These are phyloP conservation scores for Penicillium steckii DNA, from an alignment of 495 filamentous ascomycete species.

Conservation along the genomic window DNA sequence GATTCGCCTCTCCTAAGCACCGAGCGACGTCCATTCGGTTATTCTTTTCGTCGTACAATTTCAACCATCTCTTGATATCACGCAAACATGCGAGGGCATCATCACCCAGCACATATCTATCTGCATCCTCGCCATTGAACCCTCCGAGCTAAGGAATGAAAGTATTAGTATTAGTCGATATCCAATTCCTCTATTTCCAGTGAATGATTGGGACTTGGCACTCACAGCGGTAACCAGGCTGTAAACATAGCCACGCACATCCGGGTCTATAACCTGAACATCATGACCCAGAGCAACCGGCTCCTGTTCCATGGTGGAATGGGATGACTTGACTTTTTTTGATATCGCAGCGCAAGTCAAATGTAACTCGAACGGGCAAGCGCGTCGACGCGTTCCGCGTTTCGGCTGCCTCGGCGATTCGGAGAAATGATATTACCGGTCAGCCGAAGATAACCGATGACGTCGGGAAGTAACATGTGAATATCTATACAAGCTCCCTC, in stretches of 20 bases:
- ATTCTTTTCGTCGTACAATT: slow-evolving; percentile 88
- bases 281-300: slow-evolving; percentile 33
- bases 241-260: slow-evolving; percentile 87
- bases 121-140: slow-evolving; percentile 74
- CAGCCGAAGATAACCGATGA: slow-evolving; percentile 46
- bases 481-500: slow-evolving; percentile 13
- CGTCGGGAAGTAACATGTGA: slow-evolving; percentile 34
- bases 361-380: slow-evolving; percentile 32
- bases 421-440: slow-evolving; percentile 30
- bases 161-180: slow-evolving; percentile 26
- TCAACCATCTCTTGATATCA: slow-evolving; percentile 92
- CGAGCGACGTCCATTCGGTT: slow-evolving; percentile 94
- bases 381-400: slow-evolving; percentile 24
- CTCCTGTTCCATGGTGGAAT: slow-evolving; percentile 43
- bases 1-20: slow-evolving; percentile 87
- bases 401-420: slow-evolving; percentile 18
- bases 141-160: slow-evolving; percentile 71
- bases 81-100: slow-evolving; percentile 89
- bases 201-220: slow-evolving; percentile 17
- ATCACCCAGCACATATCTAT: slow-evolving; percentile 85
- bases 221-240: slow-evolving; percentile 88
- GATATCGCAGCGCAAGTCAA: slow-evolving; percentile 8
- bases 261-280: slow-evolving; percentile 68
- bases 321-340: background rate
- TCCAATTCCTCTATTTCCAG: background rate